phyloP scores from a whole-genome alignment of 2,329 filamentous ascomycete genomes.

The Dothidotthia symphoricarpi region DNA sequence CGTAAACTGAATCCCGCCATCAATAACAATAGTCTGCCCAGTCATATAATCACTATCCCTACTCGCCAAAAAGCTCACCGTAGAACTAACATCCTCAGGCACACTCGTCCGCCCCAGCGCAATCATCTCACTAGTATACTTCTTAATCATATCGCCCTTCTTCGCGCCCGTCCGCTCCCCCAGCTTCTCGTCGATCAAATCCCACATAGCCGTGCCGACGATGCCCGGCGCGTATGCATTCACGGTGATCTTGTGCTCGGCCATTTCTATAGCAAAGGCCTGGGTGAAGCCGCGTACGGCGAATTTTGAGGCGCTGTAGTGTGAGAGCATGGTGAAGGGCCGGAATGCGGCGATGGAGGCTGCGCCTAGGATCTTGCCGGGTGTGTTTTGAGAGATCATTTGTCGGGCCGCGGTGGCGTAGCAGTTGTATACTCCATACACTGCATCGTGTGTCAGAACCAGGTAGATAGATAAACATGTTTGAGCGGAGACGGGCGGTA shows the following conservation, averaged over 20 bases:
- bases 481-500: too few relatives aligned
- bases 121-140: conserved; percentile 55
- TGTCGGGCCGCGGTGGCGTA: conserved; percentile 63
- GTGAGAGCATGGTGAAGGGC: conserved; percentile 57
- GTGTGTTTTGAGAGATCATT: conserved; percentile 59
- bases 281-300: conserved; percentile 66
- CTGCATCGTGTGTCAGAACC: too few relatives aligned
- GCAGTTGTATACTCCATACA: conserved; percentile 64
- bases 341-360: conserved; percentile 59
- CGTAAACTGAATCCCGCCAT: conserved; percentile 58
- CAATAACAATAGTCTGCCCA: conserved; percentile 63
- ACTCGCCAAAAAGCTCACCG: conserved; percentile 62
- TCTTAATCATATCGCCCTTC: conserved; percentile 57
- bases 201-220: conserved; percentile 68
- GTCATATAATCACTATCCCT: conserved; percentile 64
- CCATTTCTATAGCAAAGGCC: conserved; percentile 65
- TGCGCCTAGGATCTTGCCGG: conserved; percentile 54
- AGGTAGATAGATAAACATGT: too few relatives aligned
- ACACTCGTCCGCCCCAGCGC: conserved; percentile 58
- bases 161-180: conserved; percentile 52
- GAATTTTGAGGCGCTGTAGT: conserved; percentile 66
- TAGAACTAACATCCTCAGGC: conserved; percentile 62
- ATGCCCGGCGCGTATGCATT: conserved; percentile 69
- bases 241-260: conserved; percentile 62
- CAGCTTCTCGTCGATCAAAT: conserved; percentile 62